Base-by-base conservation (phyloP, 805 yeast species). In the Metschnikowia koreensis region DNA sequence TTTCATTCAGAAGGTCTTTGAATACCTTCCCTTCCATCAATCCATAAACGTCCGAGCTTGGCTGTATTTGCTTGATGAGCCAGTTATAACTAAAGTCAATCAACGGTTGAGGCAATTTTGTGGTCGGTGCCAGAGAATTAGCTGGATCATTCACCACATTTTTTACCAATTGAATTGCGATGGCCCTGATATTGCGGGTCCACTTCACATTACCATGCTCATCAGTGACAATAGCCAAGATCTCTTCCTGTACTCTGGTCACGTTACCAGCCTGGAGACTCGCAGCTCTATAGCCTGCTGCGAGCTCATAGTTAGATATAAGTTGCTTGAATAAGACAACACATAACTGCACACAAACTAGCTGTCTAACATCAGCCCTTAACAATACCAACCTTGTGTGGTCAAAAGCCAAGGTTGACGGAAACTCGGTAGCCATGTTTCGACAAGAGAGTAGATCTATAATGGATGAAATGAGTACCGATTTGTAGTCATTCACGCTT, bases 121-220 rank as follows among this genome's bases (percentile, higher is more conserved):
- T 63, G 4, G 50, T 41, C n/a, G 26, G 45, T 15, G 33, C 51
- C 33, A 40, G 34, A 17, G 65, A 46, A 22, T 52, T 48, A 15
- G 47, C 28, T 22, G 61, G 59, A 45, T 53, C 44, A 7, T 60
- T 55, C 16, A 60, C 57, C 16, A 70, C 69, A 41, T 69, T 71
- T 58, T 80, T 79, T 34, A 80, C 79, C 45, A 87, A 63, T 64
- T 86, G 96, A 53, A 89, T 75, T 5, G 93, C 81, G 55, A 90
- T 81, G 13, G 87, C 76, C 56, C 82, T 79, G 27, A 89, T 81
- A 66, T 89, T 89, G 63, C 89, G 81, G 0, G 97, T 89, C 97
- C 97, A 89, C 71, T 91, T 89, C 52, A 89, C 82, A 65, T 87
- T 88, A 1, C 96, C 96, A 61, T 85, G 87, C 53, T 87, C 89